Conservation (phyloP, 768 basidiomycete genomes). For the Filobasidium floriforme region DNA sequence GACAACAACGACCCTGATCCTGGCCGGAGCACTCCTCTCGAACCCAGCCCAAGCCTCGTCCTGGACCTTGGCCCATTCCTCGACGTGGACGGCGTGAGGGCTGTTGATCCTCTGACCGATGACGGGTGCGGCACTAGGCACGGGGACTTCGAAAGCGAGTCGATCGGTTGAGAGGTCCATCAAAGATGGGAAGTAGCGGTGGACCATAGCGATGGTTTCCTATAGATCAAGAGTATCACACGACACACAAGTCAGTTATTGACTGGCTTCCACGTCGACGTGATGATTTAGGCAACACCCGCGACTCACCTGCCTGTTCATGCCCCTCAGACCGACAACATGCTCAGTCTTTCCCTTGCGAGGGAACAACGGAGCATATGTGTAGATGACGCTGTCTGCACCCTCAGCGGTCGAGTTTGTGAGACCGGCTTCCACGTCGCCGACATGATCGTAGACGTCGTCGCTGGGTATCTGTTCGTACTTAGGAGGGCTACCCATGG, state of each 20-base stretch:
- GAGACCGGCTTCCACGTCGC: conserved; percentile 1
- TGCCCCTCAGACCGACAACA: conserved; percentile 1
- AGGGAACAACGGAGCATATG: conserved; percentile 1
- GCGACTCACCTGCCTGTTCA: not conserved
- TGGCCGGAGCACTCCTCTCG: conserved; percentile 2
- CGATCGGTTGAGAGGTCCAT: not conserved
- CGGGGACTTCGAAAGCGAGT: conserved; percentile 4
- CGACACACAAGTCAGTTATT: not conserved
- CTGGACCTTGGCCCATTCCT: not conserved
- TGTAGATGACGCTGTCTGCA: conserved; percentile 2
- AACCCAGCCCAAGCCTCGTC: conserved; percentile 10
- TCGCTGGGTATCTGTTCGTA: conserved; percentile 2
- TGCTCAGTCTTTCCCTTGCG: conserved; percentile 8
- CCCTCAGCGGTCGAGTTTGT: conserved; percentile 1
- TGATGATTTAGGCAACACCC: too few relatives aligned
- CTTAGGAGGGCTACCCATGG: conserved; percentile 7
- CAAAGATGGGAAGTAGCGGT: conserved; percentile 1
- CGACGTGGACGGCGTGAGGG: not conserved
- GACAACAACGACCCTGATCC: conserved; percentile 9
- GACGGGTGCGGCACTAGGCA: not conserved
- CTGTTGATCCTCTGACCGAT: not conserved
- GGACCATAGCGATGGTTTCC: conserved; percentile 6
- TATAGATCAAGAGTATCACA: not conserved
- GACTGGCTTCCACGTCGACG: too few relatives aligned
- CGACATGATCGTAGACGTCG: conserved; percentile 1